phyloP scores from a whole-genome alignment of 2,329 filamentous ascomycete species.

The Colletotrichum lupini region DNA sequence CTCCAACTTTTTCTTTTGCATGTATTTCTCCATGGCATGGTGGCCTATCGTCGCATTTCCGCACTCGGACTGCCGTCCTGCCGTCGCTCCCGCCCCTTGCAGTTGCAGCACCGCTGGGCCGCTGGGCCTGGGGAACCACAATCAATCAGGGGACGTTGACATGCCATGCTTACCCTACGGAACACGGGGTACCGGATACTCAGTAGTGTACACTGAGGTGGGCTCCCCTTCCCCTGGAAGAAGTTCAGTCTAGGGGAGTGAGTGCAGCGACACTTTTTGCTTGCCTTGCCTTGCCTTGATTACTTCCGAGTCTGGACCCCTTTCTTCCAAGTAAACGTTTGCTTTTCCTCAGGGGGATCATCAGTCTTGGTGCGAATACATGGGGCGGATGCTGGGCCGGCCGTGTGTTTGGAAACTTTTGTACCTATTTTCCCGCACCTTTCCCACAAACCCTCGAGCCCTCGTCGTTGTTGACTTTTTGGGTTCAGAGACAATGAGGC shows the following conservation, averaged over 20 bases:
- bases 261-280: neutral
- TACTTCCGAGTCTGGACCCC: neutral
- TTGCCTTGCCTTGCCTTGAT: constrained; percentile 5
- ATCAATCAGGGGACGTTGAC: neutral
- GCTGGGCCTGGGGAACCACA: neutral
- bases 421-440: too few relatives aligned
- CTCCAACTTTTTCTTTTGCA: neutral
- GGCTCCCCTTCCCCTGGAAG: too few relatives aligned
- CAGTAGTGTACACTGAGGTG: too few relatives aligned
- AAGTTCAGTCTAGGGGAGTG: neutral
- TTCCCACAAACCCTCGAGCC: too few relatives aligned
- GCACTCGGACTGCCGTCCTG: neutral
- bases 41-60: neutral
- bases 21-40: too few relatives aligned
- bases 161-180: neutral
- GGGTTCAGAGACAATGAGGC: neutral
- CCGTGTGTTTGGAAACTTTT: too few relatives aligned
- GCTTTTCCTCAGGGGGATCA: too few relatives aligned
- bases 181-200: too few relatives aligned
- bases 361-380: too few relatives aligned
- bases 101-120: neutral
- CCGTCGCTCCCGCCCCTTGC: neutral
- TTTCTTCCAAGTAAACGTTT: too few relatives aligned
- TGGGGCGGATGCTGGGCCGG: too few relatives aligned
- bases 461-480: neutral